Percentiles rank a stretch among this genome's conserved stretches.
phyloP scores from a whole-genome alignment of 176 grass and related monocot species.

The Oryza meyeriana region DNA sequence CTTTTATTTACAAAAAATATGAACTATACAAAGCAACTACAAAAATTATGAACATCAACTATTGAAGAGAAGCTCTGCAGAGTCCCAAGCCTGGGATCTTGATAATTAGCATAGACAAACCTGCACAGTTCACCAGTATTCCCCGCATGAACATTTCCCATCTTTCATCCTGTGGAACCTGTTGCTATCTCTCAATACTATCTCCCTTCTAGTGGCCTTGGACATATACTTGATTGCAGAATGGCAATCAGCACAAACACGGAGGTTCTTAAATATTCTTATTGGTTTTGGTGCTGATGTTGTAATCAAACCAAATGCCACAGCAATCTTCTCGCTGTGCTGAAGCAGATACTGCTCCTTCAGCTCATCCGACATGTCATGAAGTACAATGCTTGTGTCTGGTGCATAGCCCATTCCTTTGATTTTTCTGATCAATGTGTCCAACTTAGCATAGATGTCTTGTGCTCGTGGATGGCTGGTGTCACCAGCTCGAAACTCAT shows the following conservation, averaged over 20 bases:
- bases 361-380: conserved; percentile 71
- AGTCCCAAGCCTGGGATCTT: not conserved
- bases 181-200: conserved; percentile 84
- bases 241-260: conserved; percentile 79
- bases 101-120: not conserved
- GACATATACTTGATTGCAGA: conserved; percentile 73
- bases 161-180: conserved; percentile 81
- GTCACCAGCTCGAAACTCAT: conserved; percentile 75
- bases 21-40: not conserved
- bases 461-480: conserved; percentile 54
- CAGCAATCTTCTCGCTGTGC: conserved; percentile 90
- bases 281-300: conserved; percentile 58
- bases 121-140: conserved; percentile 44
- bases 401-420: conserved; percentile 67
- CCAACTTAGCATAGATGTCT: conserved; percentile 62
- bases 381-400: conserved; percentile 70
- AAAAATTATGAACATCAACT: not conserved
- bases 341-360: conserved; percentile 84
- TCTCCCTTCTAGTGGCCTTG: conserved; percentile 55
- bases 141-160: conserved; percentile 66
- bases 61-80: not conserved
- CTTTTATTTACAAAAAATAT: not conserved
- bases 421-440: conserved; percentile 49
- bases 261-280: conserved; percentile 90
- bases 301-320: conserved; percentile 68